Percentiles rank a stretch among this genome's conserved stretches.
Evolutionary conservation across 345 rosid species (phyloP).

Genomic region (Lepidium sativum): DNA sequence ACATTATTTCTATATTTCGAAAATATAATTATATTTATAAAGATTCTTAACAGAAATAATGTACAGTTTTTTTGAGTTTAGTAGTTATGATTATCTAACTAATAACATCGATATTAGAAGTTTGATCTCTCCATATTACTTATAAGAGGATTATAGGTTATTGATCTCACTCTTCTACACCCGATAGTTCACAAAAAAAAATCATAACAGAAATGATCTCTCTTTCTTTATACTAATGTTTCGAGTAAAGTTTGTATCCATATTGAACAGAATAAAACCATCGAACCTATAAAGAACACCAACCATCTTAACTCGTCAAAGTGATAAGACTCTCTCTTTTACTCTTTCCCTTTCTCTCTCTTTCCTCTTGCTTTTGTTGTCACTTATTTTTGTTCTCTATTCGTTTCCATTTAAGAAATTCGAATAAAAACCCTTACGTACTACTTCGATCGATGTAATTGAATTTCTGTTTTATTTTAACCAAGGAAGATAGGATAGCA

Average conservation of each 20-base stretch:
- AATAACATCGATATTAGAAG: too few relatives aligned
- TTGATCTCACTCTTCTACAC: too few relatives aligned
- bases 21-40: not conserved
- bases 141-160: too few relatives aligned
- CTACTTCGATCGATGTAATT: not conserved
- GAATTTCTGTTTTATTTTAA: not conserved
- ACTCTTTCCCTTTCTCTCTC: too few relatives aligned
- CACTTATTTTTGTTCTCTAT: slow-evolving; percentile 15
- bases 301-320: slow-evolving; percentile 25
- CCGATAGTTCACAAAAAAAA: too few relatives aligned
- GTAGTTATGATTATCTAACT: too few relatives aligned
- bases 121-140: too few relatives aligned
- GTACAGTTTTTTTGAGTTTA: not conserved
- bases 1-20: not conserved
- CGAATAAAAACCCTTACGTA: slow-evolving; percentile 1
- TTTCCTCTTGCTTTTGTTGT: slow-evolving; percentile 13
- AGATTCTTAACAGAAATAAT: slow-evolving; percentile 11
- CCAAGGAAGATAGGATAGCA: slow-evolving; percentile 7
- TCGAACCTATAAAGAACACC: slow-evolving; percentile 28
- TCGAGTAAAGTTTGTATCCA: slow-evolving; percentile 16
- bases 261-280: slow-evolving; percentile 21
- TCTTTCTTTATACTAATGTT: slow-evolving; percentile 13
- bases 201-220: not conserved
- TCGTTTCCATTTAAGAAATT: slow-evolving; percentile 5
- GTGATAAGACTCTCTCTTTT: slow-evolving; percentile 18